phyloP scores from a whole-genome alignment of 2,329 filamentous ascomycete genomes.

The Chrysoporthe cubensis region DNA sequence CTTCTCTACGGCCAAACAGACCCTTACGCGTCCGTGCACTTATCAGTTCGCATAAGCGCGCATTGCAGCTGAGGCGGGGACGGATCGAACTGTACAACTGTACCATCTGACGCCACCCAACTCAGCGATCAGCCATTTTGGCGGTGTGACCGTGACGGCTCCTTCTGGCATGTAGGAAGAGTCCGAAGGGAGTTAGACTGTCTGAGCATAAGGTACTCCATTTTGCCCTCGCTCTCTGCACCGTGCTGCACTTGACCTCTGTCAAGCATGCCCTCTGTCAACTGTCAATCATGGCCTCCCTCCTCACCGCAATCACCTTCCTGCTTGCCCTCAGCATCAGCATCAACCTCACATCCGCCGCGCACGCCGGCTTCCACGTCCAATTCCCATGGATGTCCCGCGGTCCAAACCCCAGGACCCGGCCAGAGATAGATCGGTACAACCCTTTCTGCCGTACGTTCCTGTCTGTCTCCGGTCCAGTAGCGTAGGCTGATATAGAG shows the following conservation, averaged over 20 bases:
- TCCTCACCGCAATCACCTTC: not conserved
- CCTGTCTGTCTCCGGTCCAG: not conserved
- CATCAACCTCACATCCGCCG: not conserved
- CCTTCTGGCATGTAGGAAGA: not conserved
- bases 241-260: not conserved
- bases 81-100: not conserved
- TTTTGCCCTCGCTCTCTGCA: not conserved
- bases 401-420: not conserved
- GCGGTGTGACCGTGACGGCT: not conserved
- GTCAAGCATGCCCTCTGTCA: too few relatives aligned
- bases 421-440: not conserved
- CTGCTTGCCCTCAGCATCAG: not conserved
- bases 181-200: not conserved
- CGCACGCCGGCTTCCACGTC: not conserved
- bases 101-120: not conserved
- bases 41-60: not conserved
- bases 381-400: not conserved
- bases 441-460: not conserved
- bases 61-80: not conserved
- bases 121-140: not conserved
- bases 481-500: not conserved
- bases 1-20: too few relatives aligned
- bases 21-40: not conserved
- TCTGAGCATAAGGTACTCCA: not conserved
- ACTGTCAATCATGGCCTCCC: not conserved